Percentiles rank a stretch among this genome's conserved stretches.
phyloP scores from a whole-genome alignment of 805 yeast genomes.

The Torulaspora maleeae region DNA sequence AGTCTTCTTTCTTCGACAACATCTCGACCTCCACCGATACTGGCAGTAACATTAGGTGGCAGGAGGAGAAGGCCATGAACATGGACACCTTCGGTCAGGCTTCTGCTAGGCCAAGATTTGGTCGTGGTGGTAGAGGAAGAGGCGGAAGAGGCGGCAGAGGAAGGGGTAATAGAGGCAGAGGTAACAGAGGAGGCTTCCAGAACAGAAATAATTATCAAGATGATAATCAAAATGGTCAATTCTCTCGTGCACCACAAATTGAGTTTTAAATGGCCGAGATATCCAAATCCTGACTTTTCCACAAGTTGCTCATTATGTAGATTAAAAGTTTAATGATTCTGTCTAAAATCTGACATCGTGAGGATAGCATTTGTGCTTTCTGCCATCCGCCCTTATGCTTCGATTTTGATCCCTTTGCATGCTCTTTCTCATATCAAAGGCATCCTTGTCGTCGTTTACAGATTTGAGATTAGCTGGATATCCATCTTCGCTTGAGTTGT shows the following conservation, averaged over 20 bases:
- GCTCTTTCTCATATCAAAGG: conserved; percentile 78
- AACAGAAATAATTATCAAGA: conserved; percentile 20
- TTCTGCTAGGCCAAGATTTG: conserved; percentile 42
- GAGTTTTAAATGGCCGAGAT: conserved; percentile 7
- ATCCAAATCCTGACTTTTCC: background rate
- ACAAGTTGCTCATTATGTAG: conserved; percentile 7
- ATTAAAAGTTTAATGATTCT: conserved; percentile 3
- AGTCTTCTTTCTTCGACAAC: conserved; percentile 83
- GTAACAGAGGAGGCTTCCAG: conserved; percentile 33
- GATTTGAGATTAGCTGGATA: conserved; percentile 40
- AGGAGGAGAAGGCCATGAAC: conserved; percentile 67
- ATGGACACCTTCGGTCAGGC: conserved; percentile 81
- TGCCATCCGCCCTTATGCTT: conserved; percentile 58
- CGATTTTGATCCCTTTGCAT: conserved; percentile 51
- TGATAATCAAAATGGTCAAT: conserved; percentile 9
- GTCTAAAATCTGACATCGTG: conserved; percentile 56
- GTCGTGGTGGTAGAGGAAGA: conserved; percentile 43
- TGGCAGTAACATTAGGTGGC: conserved; percentile 52
- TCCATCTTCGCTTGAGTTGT: conserved; percentile 52
- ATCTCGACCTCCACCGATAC: conserved; percentile 65
- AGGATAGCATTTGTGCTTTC: conserved; percentile 56
- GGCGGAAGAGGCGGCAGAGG: conserved; percentile 50
- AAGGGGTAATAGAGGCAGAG: conserved; percentile 37
- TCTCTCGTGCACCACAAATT: conserved; percentile 13
- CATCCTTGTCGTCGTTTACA: conserved; percentile 68